Percentiles rank a stretch among this genome's conserved stretches.
Evolutionary conservation across 306 rosid genomes (phyloP).

Genomic region (Fragaria vesca): DNA sequence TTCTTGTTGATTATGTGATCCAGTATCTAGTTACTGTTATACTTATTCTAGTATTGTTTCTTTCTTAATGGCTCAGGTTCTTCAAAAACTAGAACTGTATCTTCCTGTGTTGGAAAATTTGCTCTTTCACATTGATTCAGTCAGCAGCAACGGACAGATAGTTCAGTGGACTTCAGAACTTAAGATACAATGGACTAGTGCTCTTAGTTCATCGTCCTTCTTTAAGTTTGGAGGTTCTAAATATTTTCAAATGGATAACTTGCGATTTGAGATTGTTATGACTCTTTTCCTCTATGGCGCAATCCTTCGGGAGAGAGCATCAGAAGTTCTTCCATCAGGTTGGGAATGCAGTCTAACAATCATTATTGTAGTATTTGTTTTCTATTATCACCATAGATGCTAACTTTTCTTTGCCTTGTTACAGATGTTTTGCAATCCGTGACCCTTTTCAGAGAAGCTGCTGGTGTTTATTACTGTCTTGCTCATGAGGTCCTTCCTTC

Average conservation of each 20-base stretch:
- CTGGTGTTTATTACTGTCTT: slow-evolving; percentile 69
- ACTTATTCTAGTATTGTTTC: slow-evolving; percentile 12
- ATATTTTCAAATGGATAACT: slow-evolving; percentile 50
- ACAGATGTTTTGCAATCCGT: slow-evolving; percentile 64
- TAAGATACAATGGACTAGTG: slow-evolving; percentile 66
- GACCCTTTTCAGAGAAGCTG: slow-evolving; percentile 68
- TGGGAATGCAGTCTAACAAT: slow-evolving; percentile 17
- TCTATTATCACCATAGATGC: not conserved
- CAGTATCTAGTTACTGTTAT: slow-evolving; percentile 7
- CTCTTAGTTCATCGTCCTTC: slow-evolving; percentile 51
- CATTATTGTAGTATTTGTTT: not conserved
- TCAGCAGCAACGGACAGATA: slow-evolving; percentile 23
- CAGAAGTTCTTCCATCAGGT: slow-evolving; percentile 65
- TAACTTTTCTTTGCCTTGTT: slow-evolving; percentile 32
- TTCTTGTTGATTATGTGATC: not conserved
- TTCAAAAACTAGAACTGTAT: slow-evolving; percentile 62
- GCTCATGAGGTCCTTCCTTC: slow-evolving; percentile 58
- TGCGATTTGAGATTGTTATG: slow-evolving; percentile 69
- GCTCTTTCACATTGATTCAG: slow-evolving; percentile 31
- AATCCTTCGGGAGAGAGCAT: slow-evolving; percentile 62
- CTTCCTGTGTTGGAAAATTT: slow-evolving; percentile 70
- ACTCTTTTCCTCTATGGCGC: slow-evolving; percentile 65
- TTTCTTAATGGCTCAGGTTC: slow-evolving; percentile 47
- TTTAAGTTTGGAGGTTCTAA: slow-evolving; percentile 51
- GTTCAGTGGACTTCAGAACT: slow-evolving; percentile 44